Evolutionary conservation across 768 basidiomycete genomes (phyloP), one percentile per base, ranked within the genome.

Genomic region (Amanita thiersii): DNA sequence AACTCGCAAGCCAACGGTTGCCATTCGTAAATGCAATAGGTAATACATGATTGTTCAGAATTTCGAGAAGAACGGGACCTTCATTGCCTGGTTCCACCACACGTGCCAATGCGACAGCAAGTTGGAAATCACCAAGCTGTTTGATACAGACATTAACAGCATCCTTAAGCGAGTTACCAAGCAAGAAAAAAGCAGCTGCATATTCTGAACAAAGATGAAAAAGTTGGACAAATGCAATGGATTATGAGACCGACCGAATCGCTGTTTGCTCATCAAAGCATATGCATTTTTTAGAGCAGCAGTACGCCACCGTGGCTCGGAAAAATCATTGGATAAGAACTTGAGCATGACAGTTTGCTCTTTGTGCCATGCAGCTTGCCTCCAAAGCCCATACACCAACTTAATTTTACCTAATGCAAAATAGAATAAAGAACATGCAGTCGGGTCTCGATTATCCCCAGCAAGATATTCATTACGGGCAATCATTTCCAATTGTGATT

Each of bases 281-380:
- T 82, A 99, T 5, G 96, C 96, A 57, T 99, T 99, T 68, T 99
- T 99, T 44, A 88, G 62, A 1, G 96, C 96, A 0, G 92, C 93
- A 6, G 87, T 90, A 46, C 78, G 79, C 93, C 93, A 97, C 18
- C 89, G 74, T 0, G 79, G 65, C 43, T 82, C 66, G 2, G 72
- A 70, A 50, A 99, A 99, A 59, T 99, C 84, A 53, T 99, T 96
- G 24, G 76, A 68, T 6, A 99, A 60, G 59, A 99, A 97, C 53
- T 86, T 92, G 45, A 99, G 69, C 91, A 90, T 98, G 39, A 79
- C 53, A 4, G 69, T 52, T 52, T 96, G 91, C 50, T 98, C 96
- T 50, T 78, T 85, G 51, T 98, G 93, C 77, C 91, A 92, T 1
- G 78, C 77, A 1, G 92, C 89, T 56, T 98, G 96, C 52, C 88